Evolutionary conservation across 257 asterid genomes (phyloP), one percentile per base, ranked within the genome.

Genomic region (Agastache rugosa): DNA sequence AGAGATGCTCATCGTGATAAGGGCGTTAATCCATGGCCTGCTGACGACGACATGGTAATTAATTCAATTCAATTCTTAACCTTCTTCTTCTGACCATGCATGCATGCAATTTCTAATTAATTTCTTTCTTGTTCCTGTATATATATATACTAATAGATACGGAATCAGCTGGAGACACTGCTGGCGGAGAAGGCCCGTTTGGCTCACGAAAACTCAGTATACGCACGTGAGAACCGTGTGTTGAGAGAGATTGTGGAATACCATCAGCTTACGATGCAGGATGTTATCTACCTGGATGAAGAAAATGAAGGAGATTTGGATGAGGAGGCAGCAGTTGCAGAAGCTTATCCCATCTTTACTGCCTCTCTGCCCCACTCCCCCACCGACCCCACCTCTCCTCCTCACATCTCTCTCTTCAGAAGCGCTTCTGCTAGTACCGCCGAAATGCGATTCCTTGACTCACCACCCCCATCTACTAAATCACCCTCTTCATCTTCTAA

Each of bases 41-140:
- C 87, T 11, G 97, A 90, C 69, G 99, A 94, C 78, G 99, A 90
- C 86, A 84, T 94, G 96, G 98, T 90, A n/a, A n/a, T n/a, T n/a
- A n/a, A 14, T 58, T 22, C 16, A 56, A 31, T 31, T 31, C 37
- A 31, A 31, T 29, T 29, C 34, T n/a, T n/a, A n/a, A n/a, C n/a
- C n/a, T n/a, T n/a, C n/a, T n/a, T n/a, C n/a, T n/a, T n/a, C n/a
- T n/a, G n/a, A n/a, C n/a, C n/a, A n/a, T n/a, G n/a, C n/a, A n/a
- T n/a, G n/a, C n/a, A n/a, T n/a, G n/a, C n/a, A n/a, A n/a, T n/a
- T n/a, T n/a, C n/a, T n/a, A n/a, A n/a, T n/a, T n/a, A n/a, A n/a
- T n/a, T n/a, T n/a, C n/a, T n/a, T n/a, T n/a, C n/a, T n/a, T n/a
- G n/a, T n/a, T n/a, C n/a, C n/a, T n/a, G n/a, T n/a, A n/a, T n/a